Percentiles rank a stretch among this genome's conserved stretches.
These are phyloP conservation scores for Tuber melanosporum DNA, from an alignment of 495 filamentous ascomycete genomes.

Conservation along the genomic window DNA sequence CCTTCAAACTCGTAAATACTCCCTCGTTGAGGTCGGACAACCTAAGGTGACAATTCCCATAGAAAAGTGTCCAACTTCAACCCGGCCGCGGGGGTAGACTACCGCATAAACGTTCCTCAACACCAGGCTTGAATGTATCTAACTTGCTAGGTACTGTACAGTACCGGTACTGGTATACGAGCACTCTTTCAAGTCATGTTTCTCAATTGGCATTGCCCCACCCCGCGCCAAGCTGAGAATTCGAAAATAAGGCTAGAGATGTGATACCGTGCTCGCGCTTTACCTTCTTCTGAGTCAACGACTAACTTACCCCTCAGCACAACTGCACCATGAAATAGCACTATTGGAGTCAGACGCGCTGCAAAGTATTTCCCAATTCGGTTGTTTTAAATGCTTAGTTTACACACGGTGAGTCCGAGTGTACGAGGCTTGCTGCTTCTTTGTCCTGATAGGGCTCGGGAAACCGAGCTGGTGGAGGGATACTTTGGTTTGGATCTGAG, in stretches of 20 bases:
- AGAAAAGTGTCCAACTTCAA: too few species aligned
- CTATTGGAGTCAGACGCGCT: not conserved
- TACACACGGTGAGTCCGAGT: not conserved
- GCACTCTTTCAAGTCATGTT: not conserved
- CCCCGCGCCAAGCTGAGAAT: not conserved
- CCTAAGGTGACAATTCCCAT: too few species aligned
- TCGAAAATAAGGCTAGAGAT: not conserved
- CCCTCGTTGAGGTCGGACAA: too few species aligned
- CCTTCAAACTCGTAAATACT: too few species aligned
- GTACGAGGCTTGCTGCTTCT: not conserved
- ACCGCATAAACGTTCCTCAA: too few species aligned
- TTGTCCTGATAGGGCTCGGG: not conserved
- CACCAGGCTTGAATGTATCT: too few species aligned
- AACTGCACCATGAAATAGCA: not conserved
- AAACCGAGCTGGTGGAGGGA: not conserved
- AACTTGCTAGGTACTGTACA: too few species aligned
- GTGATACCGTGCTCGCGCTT: not conserved
- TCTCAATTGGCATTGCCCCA: not conserved
- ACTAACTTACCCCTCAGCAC: not conserved
- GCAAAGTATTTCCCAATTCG: constrained; percentile 1
- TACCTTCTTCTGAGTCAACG: not conserved
- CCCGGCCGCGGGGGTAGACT: too few species aligned
- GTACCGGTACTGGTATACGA: too few species aligned
- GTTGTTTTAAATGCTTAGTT: not conserved
- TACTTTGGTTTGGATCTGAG: not conserved